Evolutionary conservation across 495 filamentous ascomycete species (phyloP), one percentile per base, ranked within the genome.

Genomic region (Penicillium cataractarum): DNA sequence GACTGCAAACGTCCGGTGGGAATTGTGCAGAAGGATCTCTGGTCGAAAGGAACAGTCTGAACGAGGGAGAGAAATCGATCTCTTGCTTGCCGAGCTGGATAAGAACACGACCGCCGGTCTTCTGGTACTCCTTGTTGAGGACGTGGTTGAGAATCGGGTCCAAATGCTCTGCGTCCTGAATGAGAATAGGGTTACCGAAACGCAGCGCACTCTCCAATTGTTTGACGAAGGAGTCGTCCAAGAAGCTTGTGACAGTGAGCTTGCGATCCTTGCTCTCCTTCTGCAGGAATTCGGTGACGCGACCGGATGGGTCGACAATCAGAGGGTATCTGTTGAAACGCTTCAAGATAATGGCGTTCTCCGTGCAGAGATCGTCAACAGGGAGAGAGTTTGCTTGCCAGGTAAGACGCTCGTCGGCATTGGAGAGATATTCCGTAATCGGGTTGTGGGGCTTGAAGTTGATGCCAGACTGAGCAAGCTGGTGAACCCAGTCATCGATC

Each of bases 91-190:
- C 95, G 32, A 99, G 89, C 73, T 98, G 95, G 61, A 98, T 98
- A 51, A 99, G 85, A 39, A 99, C 95, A 83, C 95, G 93, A 15
- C 95, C 95, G 58, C 95, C 95, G n/a, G 95, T 99, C 79, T 93
- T 97, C 75, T 99, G 95, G 75, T 99, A 98, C 70, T 99, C 95
- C 75, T 98, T 98, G 79, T 99, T 99, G 74, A 99, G 87, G 50
- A 99, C 93, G 70, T 99, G 96, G 72, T 97, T 99, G 69, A 99
- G 88, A 55, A 99, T 90, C 6, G 95, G 95, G 71, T 99, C 95
- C 56, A 99, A 77, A 71, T 98, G 91, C 76, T 99, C 95, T 4
- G 95, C 95, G 75, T 99, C 95, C 74, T 99, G 95, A 65, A 99
- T 97, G 54, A 99, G 86, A 65, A 99, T 98, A 5, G 95, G 94